phyloP scores from a whole-genome alignment of 805 yeast genomes.

The Wickerhamiella brachini region DNA sequence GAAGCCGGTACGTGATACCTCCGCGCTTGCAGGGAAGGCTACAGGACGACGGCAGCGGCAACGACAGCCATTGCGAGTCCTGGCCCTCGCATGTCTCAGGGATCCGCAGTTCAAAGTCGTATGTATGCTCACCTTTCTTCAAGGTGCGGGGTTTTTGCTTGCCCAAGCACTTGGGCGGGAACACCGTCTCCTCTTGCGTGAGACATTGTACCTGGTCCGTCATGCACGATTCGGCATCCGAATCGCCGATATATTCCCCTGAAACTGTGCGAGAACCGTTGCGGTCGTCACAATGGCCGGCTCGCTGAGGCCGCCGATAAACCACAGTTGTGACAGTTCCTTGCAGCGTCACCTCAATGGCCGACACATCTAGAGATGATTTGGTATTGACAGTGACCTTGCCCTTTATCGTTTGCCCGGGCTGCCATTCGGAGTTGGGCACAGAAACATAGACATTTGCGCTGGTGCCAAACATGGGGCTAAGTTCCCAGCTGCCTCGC shows the following conservation, averaged over 20 bases:
- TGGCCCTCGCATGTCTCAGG: not conserved
- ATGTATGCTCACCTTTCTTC: not conserved
- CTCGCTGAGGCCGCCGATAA: not conserved
- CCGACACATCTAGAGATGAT: not conserved
- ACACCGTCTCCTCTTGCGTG: not conserved
- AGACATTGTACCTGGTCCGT: not conserved
- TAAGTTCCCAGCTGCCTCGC: not conserved
- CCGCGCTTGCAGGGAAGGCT: not conserved
- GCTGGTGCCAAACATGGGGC: not conserved
- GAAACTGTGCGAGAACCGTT: not conserved
- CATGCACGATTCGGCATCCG: not conserved
- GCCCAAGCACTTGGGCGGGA: not conserved
- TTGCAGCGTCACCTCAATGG: not conserved
- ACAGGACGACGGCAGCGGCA: not conserved
- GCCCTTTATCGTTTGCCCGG: not conserved
- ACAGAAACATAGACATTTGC: not conserved
- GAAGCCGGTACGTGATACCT: not conserved
- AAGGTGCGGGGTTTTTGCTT: not conserved
- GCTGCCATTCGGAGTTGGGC: not conserved
- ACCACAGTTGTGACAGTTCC: not conserved
- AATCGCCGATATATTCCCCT: not conserved
- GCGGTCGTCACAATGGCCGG: not conserved
- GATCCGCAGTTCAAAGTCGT: not conserved
- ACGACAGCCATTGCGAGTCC: not conserved
- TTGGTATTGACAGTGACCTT: not conserved